A percentile compares a stretch with the other conserved stretches of the same genome.
phyloP scores from a whole-genome alignment of 164 flowering plant species.

The Sedum album region DNA sequence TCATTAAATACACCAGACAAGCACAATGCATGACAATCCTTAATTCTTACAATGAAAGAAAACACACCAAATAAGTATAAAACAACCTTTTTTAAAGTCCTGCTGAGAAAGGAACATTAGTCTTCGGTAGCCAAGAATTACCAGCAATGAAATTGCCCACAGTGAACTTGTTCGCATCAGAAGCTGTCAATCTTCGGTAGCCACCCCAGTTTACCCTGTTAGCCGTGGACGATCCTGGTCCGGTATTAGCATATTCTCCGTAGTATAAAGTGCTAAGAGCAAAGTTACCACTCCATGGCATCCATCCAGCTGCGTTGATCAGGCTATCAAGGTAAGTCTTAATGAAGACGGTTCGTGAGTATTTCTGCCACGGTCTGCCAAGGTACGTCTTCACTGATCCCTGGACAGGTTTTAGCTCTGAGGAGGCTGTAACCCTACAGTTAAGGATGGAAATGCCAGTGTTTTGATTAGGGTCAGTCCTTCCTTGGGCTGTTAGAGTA shows the following conservation, averaged over 20 bases:
- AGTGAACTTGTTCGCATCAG: constrained; percentile 35
- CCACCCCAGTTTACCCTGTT: constrained; percentile 41
- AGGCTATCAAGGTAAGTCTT: constrained; percentile 27
- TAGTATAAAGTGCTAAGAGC: constrained; percentile 40
- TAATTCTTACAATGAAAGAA: not conserved
- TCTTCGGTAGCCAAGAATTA: constrained; percentile 34
- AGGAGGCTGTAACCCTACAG: constrained; percentile 31
- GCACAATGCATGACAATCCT: not conserved
- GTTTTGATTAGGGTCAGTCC: constrained; percentile 52
- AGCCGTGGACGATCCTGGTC: constrained; percentile 33
- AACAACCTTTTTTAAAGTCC: constrained; percentile 23
- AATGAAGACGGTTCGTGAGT: constrained; percentile 43
- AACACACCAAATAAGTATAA: not conserved
- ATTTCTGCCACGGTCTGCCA: constrained; percentile 47
- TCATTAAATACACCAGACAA: not conserved
- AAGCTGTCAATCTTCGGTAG: constrained; percentile 21
- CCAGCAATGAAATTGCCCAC: constrained; percentile 36
- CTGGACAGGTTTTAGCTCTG: constrained; percentile 31
- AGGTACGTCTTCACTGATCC: constrained; percentile 33
- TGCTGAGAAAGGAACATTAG: constrained; percentile 36
- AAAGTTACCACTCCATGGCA: constrained; percentile 40
- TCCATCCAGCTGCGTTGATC: constrained; percentile 42
- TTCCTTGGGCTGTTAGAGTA: constrained; percentile 46
- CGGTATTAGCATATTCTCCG: constrained; percentile 42
- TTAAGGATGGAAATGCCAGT: constrained; percentile 55